Conservation (phyloP, 257 asterid genomes). For the Scutellaria galericulata region DNA sequence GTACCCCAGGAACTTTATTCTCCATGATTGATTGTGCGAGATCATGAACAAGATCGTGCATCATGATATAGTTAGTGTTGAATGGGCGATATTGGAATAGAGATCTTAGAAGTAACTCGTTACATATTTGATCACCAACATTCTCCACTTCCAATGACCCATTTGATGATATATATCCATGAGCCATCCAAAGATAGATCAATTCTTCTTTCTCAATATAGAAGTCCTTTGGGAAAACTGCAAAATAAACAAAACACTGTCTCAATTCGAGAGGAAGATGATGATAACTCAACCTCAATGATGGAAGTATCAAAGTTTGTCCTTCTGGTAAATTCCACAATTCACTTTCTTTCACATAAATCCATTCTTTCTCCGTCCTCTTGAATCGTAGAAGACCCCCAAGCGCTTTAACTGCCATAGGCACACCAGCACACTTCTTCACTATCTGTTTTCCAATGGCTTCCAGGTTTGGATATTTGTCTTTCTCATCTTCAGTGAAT, state of each 20-base stretch:
- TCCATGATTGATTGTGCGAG: too few relatives aligned
- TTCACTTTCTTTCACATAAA: slow-evolving; percentile 25
- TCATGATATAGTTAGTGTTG: slow-evolving; percentile 32
- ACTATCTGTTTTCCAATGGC: neutral
- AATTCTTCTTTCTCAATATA: slow-evolving; percentile 5
- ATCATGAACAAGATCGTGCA: slow-evolving; percentile 41
- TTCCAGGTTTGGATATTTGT: too few relatives aligned
- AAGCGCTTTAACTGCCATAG: slow-evolving; percentile 39
- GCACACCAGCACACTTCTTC: slow-evolving; percentile 8
- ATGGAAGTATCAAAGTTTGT: slow-evolving; percentile 25
- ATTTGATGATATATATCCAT: slow-evolving; percentile 37
- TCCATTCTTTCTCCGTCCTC: slow-evolving; percentile 37
- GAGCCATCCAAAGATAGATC: slow-evolving; percentile 40
- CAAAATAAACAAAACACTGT: slow-evolving; percentile 45
- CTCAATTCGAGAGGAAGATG: slow-evolving; percentile 40
- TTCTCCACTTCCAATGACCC: slow-evolving; percentile 29
- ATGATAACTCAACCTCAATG: slow-evolving; percentile 42
- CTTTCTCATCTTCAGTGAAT: neutral
- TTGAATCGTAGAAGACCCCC: slow-evolving; percentile 38
- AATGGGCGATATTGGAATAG: neutral
- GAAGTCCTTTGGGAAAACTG: slow-evolving; percentile 36
- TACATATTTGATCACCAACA: slow-evolving; percentile 38
- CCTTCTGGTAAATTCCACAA: slow-evolving; percentile 14
- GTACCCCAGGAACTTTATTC: too few relatives aligned
- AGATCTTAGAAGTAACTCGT: slow-evolving; percentile 41